Conservation (phyloP, 2,329 filamentous ascomycete genomes). For the Zymoseptoria brevis region DNA sequence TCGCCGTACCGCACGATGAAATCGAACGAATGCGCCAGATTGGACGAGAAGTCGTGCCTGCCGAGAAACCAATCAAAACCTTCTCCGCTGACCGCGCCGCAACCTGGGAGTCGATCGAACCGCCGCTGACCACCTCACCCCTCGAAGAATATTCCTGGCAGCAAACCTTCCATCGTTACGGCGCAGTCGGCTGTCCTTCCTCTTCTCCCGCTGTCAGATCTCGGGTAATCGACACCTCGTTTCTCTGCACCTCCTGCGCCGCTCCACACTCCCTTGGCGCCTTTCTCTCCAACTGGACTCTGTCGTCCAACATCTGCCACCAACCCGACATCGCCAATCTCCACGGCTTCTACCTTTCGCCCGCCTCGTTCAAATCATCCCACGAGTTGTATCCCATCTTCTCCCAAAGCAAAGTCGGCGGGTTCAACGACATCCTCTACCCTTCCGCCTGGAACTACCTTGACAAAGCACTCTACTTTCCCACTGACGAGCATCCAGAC, state of each 20-base stretch:
- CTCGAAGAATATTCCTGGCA: slow-evolving; percentile 30
- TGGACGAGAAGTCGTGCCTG: slow-evolving; percentile 9
- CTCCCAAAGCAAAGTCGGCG: slow-evolving; percentile 62
- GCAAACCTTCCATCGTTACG: slow-evolving; percentile 35
- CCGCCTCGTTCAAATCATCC: slow-evolving; percentile 54
- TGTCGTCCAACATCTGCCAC: slow-evolving; percentile 60
- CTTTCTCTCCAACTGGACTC: slow-evolving; percentile 58
- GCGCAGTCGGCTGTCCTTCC: slow-evolving; percentile 51
- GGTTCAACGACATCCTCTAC: slow-evolving; percentile 70
- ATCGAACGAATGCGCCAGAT: slow-evolving; percentile 31
- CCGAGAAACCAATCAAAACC: slow-evolving; percentile 8
- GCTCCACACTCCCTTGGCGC: slow-evolving; percentile 58
- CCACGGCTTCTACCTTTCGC: slow-evolving; percentile 64
- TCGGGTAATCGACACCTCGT: slow-evolving; percentile 55
- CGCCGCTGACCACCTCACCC: slow-evolving; percentile 9
- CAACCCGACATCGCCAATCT: slow-evolving; percentile 68
- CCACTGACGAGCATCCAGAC: slow-evolving; percentile 46
- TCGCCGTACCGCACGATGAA: slow-evolving; percentile 46
- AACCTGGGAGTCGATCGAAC: slow-evolving; percentile 31
- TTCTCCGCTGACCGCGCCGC: slow-evolving; percentile 34
- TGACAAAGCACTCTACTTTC: slow-evolving; percentile 47
- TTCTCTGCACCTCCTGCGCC: slow-evolving; percentile 57
- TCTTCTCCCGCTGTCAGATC: slow-evolving; percentile 52
- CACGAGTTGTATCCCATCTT: slow-evolving; percentile 65
- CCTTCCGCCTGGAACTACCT: slow-evolving; percentile 55